phyloP scores from a whole-genome alignment of 805 yeast species.

The Schizosaccharomyces pombe region ASM294v3 CU329670.1:930501-931000 shows the following conservation, averaged over 20 bases:
- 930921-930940: conserved; percentile 78
- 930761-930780: conserved; percentile 63
- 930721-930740: conserved; percentile 69
- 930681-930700: conserved; percentile 94
- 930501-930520: no score
- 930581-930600: background rate
- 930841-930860: conserved; percentile 57
- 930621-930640: no score
- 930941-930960: conserved; percentile 69
- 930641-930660: no score
- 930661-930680: conserved; percentile 42
- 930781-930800: conserved; percentile 70
- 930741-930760: conserved; percentile 41
- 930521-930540: no score
- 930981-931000: conserved; percentile 93
- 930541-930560: no score
- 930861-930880: conserved; percentile 72
- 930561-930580: background rate
- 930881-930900: conserved; percentile 56
- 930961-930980: conserved; percentile 65
- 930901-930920: conserved; percentile 48
- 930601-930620: conserved; percentile 24
- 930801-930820: conserved; percentile 94
- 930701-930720: conserved; percentile 58
- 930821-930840: conserved; percentile 39